These are phyloP conservation scores for Podospora anserina DNA, from an alignment of 495 filamentous ascomycete species.

Conservation along the genomic window DNA sequence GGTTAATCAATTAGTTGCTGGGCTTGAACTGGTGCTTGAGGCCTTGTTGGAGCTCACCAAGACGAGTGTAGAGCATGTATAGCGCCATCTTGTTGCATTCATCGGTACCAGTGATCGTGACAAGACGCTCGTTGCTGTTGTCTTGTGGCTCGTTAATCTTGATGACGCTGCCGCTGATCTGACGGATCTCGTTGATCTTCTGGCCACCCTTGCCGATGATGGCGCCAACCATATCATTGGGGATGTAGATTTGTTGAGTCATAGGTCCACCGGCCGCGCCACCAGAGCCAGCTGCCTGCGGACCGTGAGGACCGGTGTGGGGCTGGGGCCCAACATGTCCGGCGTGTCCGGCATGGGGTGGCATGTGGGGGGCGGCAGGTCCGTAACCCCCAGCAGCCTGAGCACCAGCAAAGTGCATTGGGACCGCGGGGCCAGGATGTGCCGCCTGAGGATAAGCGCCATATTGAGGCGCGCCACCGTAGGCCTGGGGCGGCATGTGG, in stretches of 20 bases:
- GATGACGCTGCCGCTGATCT: constrained; percentile 95
- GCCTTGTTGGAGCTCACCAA: constrained; percentile 64
- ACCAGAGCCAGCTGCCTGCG: constrained; percentile 65
- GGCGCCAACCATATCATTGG: constrained; percentile 98
- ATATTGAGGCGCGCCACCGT: constrained; percentile 52
- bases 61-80: constrained; percentile 96
- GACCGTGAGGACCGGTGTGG: constrained; percentile 57
- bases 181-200: constrained; percentile 99
- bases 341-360: constrained; percentile 61
- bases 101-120: constrained; percentile 95
- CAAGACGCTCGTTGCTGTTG: constrained; percentile 95
- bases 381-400: constrained; percentile 53
- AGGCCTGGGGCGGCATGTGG: constrained; percentile 46
- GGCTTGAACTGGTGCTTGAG: constrained; percentile 16
- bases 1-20: constrained; percentile 23
- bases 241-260: constrained; percentile 98
- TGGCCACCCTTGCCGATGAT: constrained; percentile 98
- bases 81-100: constrained; percentile 99
- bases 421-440: constrained; percentile 60
- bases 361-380: constrained; percentile 69
- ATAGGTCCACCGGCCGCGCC: constrained; percentile 76
- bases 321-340: constrained; percentile 49
- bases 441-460: constrained; percentile 58
- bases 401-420: constrained; percentile 64
- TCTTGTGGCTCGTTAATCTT: constrained; percentile 99